A percentile compares a stretch with the other conserved stretches of the same genome.
Evolutionary conservation across 2,329 filamentous ascomycete species (phyloP).

Genomic region (Diaporthe helianthi): DNA sequence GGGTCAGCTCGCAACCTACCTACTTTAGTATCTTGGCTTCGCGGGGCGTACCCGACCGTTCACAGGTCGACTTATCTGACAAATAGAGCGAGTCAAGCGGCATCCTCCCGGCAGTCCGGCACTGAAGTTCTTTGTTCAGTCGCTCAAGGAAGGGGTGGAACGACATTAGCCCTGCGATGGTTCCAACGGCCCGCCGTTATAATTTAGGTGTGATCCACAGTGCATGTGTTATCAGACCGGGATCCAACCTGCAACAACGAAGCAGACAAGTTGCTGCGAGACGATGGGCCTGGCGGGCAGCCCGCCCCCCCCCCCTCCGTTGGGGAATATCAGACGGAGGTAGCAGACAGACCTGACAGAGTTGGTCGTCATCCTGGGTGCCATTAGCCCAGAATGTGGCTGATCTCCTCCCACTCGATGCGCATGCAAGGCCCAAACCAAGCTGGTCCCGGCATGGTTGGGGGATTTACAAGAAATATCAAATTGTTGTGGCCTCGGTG

Average conservation of each 20-base stretch:
- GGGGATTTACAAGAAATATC: not conserved
- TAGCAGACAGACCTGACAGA: not conserved
- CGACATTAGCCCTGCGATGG: not conserved
- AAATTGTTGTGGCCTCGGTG: conserved; percentile 5
- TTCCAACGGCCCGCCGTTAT: conserved; percentile 21
- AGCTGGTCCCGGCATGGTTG: conserved; percentile 9
- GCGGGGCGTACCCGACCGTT: not conserved
- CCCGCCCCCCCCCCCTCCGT: not conserved
- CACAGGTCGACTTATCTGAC: not conserved
- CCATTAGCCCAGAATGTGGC: conserved; percentile 4
- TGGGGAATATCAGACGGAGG: conserved; percentile 14
- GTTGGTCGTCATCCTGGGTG: not conserved
- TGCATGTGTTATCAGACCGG: conserved; percentile 13
- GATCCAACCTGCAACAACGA: not conserved
- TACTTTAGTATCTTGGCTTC: conserved; percentile 4
- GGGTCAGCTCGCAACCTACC: conserved; percentile 8
- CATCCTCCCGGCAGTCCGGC: not conserved
- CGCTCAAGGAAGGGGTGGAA: conserved; percentile 2
- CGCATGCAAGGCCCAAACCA: not conserved
- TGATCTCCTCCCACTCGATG: not conserved
- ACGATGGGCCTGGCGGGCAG: conserved; percentile 13
- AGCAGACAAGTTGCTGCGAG: conserved; percentile 5
- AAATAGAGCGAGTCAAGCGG: not conserved
- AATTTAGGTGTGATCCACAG: not conserved
- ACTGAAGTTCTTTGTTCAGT: conserved; percentile 4